Conservation (phyloP, 2,329 filamentous ascomycete species). For the Drechslera avenae region DNA sequence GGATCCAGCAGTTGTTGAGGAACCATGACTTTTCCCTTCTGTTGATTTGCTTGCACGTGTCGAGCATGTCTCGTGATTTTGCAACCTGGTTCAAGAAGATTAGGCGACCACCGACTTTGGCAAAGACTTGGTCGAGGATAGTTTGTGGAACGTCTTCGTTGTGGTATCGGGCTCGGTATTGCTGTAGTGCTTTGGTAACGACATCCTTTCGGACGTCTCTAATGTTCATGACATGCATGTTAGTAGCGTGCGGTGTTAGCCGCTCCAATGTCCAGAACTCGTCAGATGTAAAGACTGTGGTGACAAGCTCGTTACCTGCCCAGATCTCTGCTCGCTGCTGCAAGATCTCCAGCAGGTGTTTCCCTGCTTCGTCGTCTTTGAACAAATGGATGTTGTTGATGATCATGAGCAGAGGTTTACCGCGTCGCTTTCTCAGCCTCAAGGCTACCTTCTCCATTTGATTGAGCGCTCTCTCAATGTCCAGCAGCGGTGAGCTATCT, state of each 20-base stretch:
- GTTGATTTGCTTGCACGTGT: conserved; percentile 73
- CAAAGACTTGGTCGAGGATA: conserved; percentile 77
- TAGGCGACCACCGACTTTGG: conserved; percentile 84
- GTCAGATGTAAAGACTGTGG: conserved; percentile 91
- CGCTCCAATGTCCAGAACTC: conserved; percentile 98
- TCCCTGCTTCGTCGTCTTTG: conserved; percentile 86
- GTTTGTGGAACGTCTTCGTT: conserved; percentile 61
- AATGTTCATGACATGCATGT: conserved; percentile 89
- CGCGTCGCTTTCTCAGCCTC: conserved; percentile 64
- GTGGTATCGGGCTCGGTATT: conserved; percentile 78
- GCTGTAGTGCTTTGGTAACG: conserved; percentile 74
- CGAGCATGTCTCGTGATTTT: conserved; percentile 79
- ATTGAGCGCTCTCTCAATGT: conserved; percentile 95
- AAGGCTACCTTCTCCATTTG: conserved; percentile 96
- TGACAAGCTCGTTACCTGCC: conserved; percentile 88
- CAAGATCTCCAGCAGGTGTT: conserved; percentile 86
- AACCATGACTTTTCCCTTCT: conserved; percentile 76
- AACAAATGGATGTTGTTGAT: conserved; percentile 93
- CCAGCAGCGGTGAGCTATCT: conserved; percentile 87
- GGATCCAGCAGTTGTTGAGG: conserved; percentile 76
- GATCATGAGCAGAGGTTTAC: conserved; percentile 79
- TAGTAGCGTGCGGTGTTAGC: conserved; percentile 85
- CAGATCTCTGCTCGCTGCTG: conserved; percentile 96
- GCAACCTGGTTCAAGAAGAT: conserved; percentile 88
- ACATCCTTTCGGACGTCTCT: conserved; percentile 77